Evolutionary conservation across 345 rosid species (phyloP).

Genomic region (Citrus glauca): DNA sequence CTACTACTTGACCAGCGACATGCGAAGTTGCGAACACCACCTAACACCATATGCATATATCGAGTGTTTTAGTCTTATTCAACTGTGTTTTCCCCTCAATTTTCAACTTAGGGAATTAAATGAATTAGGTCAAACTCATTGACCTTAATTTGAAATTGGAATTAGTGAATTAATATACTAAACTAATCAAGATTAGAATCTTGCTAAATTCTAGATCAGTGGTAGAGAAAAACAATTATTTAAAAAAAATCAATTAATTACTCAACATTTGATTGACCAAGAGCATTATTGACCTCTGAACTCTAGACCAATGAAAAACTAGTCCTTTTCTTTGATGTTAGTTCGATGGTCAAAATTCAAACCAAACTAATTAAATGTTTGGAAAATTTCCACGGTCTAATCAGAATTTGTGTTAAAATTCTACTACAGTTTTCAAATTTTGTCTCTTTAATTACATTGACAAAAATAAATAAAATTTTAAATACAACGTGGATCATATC

Average conservation of each 20-base stretch:
- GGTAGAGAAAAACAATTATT: not conserved
- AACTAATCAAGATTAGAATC: not conserved
- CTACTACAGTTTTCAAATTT: not conserved
- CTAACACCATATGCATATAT: no score
- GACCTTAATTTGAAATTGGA: not conserved
- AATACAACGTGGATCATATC: not conserved
- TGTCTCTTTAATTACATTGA: not conserved
- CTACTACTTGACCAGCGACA: no score
- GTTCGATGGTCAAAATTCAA: not conserved
- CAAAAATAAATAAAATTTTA: not conserved
- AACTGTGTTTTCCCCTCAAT: not conserved
- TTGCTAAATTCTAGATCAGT: not conserved
- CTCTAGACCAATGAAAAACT: not conserved
- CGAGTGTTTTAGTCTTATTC: not conserved
- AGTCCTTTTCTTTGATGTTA: not conserved
- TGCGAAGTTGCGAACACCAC: no score
- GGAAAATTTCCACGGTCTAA: not conserved
- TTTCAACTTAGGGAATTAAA: not conserved
- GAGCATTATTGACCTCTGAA: not conserved
- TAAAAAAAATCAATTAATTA: not conserved
- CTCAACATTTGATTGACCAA: not conserved
- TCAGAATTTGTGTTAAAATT: not conserved
- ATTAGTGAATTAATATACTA: not conserved
- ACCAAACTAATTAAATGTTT: not conserved
- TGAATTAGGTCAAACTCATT: conserved; percentile 13